These are phyloP conservation scores for Beauveria sp. DNA, from an alignment of 2,329 filamentous ascomycete genomes.

Conservation along the genomic window DNA sequence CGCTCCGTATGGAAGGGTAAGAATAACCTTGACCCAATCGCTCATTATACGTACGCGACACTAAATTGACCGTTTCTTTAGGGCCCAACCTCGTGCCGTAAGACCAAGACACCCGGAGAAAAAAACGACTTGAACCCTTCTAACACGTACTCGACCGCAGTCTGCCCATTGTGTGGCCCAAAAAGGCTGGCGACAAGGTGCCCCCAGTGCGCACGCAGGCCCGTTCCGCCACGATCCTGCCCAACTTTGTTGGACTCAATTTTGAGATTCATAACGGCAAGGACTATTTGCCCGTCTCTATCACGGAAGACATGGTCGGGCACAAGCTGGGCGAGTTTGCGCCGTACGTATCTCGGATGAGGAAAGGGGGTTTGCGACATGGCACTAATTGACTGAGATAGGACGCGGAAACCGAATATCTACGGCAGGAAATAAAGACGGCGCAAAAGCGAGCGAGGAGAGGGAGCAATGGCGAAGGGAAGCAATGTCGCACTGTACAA, in stretches of 20 bases:
- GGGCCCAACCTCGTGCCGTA: slow-evolving; percentile 49
- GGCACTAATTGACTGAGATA: slow-evolving; percentile 18
- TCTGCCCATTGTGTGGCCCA: slow-evolving; percentile 56
- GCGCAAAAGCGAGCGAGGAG: not conserved
- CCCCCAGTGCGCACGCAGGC: slow-evolving; percentile 80
- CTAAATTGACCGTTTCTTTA: slow-evolving; percentile 17
- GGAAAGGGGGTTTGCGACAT: not conserved
- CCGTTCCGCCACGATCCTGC: slow-evolving; percentile 80
- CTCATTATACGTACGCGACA: not conserved
- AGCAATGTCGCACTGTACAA: slow-evolving; percentile 21
- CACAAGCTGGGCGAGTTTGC: slow-evolving; percentile 92
- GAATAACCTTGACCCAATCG: slow-evolving; percentile 10
- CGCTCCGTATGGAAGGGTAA: slow-evolving; percentile 86
- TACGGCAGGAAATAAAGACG: slow-evolving; percentile 28
- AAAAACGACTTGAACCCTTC: not conserved
- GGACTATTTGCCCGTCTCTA: slow-evolving; percentile 69
- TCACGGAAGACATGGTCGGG: slow-evolving; percentile 95
- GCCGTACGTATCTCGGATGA: slow-evolving; percentile 50
- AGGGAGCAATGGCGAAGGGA: not conserved
- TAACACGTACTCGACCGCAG: slow-evolving; percentile 26
- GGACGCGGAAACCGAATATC: slow-evolving; percentile 52
- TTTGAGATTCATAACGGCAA: slow-evolving; percentile 94
- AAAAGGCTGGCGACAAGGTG: slow-evolving; percentile 52
- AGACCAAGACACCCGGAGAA: slow-evolving; percentile 19
- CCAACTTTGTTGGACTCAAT: slow-evolving; percentile 82